Conservation (phyloP, 345 rosid genomes). For the Hirschfeldia incana region DNA sequence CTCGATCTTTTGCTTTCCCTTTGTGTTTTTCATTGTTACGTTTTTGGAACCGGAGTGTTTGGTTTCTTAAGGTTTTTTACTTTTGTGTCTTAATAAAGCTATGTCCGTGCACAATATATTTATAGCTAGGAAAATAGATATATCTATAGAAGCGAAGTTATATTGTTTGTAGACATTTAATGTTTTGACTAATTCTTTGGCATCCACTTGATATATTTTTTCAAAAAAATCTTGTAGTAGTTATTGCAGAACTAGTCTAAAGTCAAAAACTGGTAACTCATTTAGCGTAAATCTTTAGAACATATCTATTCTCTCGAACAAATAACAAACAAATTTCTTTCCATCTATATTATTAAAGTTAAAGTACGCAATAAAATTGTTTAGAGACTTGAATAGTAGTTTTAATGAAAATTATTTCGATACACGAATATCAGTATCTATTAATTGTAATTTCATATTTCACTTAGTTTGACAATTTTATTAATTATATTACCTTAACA, state of each 20-base stretch:
- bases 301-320: too few species aligned
- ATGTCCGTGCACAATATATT: background rate
- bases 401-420: too few species aligned
- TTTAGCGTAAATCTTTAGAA: background rate
- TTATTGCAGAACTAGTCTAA: background rate
- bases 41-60: background rate
- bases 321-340: too few species aligned
- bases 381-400: too few species aligned
- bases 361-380: too few species aligned
- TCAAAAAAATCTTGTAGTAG: background rate
- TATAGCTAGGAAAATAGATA: background rate
- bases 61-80: background rate
- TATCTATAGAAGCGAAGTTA: background rate
- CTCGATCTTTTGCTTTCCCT: conserved; percentile 41
- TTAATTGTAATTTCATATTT: too few species aligned
- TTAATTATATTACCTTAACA: too few species aligned
- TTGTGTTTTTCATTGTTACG: conserved; percentile 9
- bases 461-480: too few species aligned
- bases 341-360: too few species aligned
- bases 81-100: background rate
- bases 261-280: background rate
- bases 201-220: background rate
- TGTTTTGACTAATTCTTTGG: conserved; percentile 21
- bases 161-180: background rate
- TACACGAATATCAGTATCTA: too few species aligned